phyloP scores from a whole-genome alignment of 2,329 filamentous ascomycete species.

The Diplodia sapinea region DNA sequence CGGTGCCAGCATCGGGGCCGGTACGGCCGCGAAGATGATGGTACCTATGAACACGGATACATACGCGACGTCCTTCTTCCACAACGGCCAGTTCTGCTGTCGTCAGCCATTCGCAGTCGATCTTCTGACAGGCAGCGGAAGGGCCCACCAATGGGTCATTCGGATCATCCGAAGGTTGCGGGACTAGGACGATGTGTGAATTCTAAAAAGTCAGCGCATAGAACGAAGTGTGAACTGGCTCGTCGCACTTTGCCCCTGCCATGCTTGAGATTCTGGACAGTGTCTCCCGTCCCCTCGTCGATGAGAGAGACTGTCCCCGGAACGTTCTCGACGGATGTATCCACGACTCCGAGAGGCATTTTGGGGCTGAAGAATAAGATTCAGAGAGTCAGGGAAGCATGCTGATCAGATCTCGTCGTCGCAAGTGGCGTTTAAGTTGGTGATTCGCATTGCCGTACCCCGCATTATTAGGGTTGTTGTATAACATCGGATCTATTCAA shows the following conservation, averaged over 20 bases:
- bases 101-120: neutral
- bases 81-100: slow-evolving; percentile 37
- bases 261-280: slow-evolving; percentile 33
- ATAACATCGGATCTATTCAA: slow-evolving; percentile 9
- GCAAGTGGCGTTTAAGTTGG: neutral
- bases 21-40: slow-evolving; percentile 39
- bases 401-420: no score
- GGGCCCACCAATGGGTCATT: slow-evolving; percentile 38
- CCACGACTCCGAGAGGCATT: slow-evolving; percentile 10
- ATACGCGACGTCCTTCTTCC: slow-evolving; percentile 38
- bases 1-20: slow-evolving; percentile 39
- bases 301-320: slow-evolving; percentile 15
- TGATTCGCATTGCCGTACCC: neutral
- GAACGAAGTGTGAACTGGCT: no score
- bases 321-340: neutral
- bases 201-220: slow-evolving; percentile 32
- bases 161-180: slow-evolving; percentile 38
- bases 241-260: slow-evolving; percentile 35
- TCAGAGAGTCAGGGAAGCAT: neutral
- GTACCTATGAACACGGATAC: slow-evolving; percentile 38
- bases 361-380: no score
- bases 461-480: slow-evolving; percentile 2
- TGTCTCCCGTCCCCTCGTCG: slow-evolving; percentile 12
- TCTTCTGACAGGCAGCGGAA: neutral
- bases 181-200: slow-evolving; percentile 36